phyloP scores from a whole-genome alignment of 176 grass and related monocot genomes.

The Cocos nucifera region DNA sequence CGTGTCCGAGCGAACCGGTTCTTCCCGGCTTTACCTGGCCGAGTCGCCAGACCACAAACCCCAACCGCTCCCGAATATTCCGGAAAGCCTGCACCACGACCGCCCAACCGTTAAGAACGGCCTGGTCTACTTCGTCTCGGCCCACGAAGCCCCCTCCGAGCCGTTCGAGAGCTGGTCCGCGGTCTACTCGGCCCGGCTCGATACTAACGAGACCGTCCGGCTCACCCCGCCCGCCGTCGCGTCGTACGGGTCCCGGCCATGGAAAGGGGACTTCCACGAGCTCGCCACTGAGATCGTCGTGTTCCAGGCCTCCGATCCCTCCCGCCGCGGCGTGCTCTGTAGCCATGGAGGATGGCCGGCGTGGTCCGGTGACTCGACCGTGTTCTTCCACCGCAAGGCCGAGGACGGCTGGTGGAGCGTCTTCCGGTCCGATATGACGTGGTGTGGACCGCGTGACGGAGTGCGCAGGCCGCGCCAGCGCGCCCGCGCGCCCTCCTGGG shows the following conservation, averaged over 20 bases:
- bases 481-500: too few relatives aligned
- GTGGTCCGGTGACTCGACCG: constrained; percentile 47
- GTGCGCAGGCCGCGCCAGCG: too few relatives aligned
- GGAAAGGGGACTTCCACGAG: constrained; percentile 72
- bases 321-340: constrained; percentile 31
- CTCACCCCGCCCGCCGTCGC: constrained; percentile 56
- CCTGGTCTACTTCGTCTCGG: constrained; percentile 62
- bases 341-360: constrained; percentile 57
- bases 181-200: constrained; percentile 41
- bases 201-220: constrained; percentile 3
- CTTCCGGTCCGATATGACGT: constrained; percentile 46
- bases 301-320: constrained; percentile 38
- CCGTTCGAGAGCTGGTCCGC: constrained; percentile 78
- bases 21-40: constrained; percentile 40
- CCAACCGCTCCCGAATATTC: constrained; percentile 29
- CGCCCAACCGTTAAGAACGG: constrained; percentile 47
- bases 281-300: constrained; percentile 67
- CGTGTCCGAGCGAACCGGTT: constrained; percentile 70
- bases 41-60: constrained; percentile 7
- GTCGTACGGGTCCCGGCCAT: constrained; percentile 52
- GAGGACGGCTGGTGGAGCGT: constrained; percentile 97
- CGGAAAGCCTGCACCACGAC: constrained; percentile 66
- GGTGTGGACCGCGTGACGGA: too few relatives aligned
- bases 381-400: constrained; percentile 75
- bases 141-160: constrained; percentile 36